Conservation (phyloP, 257 asterid genomes). For the Nicotiana benthamiana region DNA sequence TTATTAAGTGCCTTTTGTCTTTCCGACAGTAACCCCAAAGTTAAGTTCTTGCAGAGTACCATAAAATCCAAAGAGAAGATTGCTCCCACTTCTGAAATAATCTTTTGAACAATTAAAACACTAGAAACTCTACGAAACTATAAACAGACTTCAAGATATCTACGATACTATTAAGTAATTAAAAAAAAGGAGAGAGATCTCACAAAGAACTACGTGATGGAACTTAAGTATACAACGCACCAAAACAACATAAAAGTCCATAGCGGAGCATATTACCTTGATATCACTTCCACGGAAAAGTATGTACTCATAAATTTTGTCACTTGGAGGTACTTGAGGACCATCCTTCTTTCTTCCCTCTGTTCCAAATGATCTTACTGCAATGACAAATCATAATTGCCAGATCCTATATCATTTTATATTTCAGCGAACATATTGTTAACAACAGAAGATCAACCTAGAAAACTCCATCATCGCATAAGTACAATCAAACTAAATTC, state of each 20-base stretch:
- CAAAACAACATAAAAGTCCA: background rate
- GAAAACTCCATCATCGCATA: background rate
- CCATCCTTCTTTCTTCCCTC: slow-evolving; percentile 96
- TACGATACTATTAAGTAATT: background rate
- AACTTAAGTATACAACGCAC: background rate
- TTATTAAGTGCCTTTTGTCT: background rate
- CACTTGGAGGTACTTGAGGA: slow-evolving; percentile 83
- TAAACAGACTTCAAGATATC: background rate
- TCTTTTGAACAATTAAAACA: background rate
- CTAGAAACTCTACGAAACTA: background rate
- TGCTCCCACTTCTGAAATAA: background rate
- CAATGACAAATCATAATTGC: slow-evolving; percentile 1
- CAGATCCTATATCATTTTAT: background rate
- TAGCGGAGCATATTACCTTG: slow-evolving; percentile 40
- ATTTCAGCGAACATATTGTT: background rate
- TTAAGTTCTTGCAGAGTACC: background rate
- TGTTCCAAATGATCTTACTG: slow-evolving; percentile 96
- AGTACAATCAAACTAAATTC: background rate
- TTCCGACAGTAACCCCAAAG: background rate
- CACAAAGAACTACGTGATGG: background rate
- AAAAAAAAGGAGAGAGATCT: background rate
- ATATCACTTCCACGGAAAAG: slow-evolving; percentile 93
- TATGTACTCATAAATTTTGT: slow-evolving; percentile 80
- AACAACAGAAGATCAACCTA: background rate
- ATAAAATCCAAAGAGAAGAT: background rate